phyloP scores from a whole-genome alignment of 2,329 filamentous ascomycete genomes.

The Diaporthe vaccinii region DNA sequence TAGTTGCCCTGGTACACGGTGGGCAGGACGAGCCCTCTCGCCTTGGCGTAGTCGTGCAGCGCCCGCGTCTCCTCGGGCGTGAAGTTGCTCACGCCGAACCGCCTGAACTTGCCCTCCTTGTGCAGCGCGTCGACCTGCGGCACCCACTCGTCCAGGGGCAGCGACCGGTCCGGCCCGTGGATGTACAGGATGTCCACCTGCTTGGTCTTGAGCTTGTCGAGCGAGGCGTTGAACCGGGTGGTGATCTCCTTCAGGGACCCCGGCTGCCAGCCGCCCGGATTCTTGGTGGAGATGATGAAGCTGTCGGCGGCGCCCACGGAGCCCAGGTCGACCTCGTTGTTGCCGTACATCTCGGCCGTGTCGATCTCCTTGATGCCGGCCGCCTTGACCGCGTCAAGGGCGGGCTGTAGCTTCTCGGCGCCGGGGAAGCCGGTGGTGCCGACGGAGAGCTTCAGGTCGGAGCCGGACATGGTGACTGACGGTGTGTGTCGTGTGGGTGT shows the following conservation, averaged over 20 bases:
- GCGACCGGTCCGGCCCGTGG: conserved; percentile 43
- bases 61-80: conserved; percentile 81
- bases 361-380: conserved; percentile 38
- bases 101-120: conserved; percentile 76
- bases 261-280: conserved; percentile 33
- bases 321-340: conserved; percentile 39
- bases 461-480: not conserved
- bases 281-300: conserved; percentile 39
- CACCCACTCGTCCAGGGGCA: conserved; percentile 56
- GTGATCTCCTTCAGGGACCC: conserved; percentile 24
- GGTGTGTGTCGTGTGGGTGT: too few species aligned
- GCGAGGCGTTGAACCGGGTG: conserved; percentile 12
- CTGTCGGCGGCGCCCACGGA: conserved; percentile 10
- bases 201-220: conserved; percentile 36
- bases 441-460: conserved; percentile 11
- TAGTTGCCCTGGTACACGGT: conserved; percentile 61
- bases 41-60: conserved; percentile 67
- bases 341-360: conserved; percentile 40
- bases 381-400: conserved; percentile 26
- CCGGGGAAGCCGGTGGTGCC: not conserved
- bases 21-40: conserved; percentile 56
- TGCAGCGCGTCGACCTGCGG: conserved; percentile 75
- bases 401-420: conserved; percentile 7
- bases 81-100: conserved; percentile 77
- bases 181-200: conserved; percentile 45